These are phyloP conservation scores for Kuraishia piskuri DNA, from an alignment of 805 yeast genomes.

Conservation along the genomic window DNA sequence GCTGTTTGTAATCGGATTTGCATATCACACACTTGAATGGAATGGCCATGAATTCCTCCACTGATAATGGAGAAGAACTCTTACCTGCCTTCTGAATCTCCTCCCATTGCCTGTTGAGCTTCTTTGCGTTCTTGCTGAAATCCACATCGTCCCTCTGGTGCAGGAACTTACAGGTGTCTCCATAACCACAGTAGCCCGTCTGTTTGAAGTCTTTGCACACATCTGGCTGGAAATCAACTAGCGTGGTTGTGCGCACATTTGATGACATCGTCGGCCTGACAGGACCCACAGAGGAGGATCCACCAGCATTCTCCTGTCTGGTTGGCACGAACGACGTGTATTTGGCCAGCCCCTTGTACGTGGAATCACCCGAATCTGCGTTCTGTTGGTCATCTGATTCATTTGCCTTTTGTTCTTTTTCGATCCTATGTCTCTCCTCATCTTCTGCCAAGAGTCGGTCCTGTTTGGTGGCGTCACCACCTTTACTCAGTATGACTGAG, in stretches of 20 bases:
- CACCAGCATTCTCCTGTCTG: constrained; percentile 10
- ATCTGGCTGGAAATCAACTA: constrained; percentile 85
- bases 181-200: constrained; percentile 95
- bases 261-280: constrained; percentile 13
- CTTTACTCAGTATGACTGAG: background rate
- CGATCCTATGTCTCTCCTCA: constrained; percentile 5
- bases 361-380: background rate
- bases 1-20: constrained; percentile 40
- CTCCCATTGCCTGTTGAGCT: constrained; percentile 15
- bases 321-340: constrained; percentile 19
- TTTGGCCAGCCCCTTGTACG: constrained; percentile 11
- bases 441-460: constrained; percentile 17
- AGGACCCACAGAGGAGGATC: background rate
- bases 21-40: constrained; percentile 63
- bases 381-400: background rate
- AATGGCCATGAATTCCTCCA: constrained; percentile 18
- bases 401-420: background rate
- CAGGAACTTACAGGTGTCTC: constrained; percentile 91
- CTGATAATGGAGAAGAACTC: background rate
- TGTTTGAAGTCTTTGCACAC: constrained; percentile 86
- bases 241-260: constrained; percentile 54
- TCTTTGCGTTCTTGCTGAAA: constrained; percentile 70
- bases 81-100: background rate
- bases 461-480: constrained; percentile 8
- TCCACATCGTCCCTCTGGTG: constrained; percentile 72